Base-by-base conservation (phyloP, 805 yeast genomes). In the Kuraishia cidri region DNA sequence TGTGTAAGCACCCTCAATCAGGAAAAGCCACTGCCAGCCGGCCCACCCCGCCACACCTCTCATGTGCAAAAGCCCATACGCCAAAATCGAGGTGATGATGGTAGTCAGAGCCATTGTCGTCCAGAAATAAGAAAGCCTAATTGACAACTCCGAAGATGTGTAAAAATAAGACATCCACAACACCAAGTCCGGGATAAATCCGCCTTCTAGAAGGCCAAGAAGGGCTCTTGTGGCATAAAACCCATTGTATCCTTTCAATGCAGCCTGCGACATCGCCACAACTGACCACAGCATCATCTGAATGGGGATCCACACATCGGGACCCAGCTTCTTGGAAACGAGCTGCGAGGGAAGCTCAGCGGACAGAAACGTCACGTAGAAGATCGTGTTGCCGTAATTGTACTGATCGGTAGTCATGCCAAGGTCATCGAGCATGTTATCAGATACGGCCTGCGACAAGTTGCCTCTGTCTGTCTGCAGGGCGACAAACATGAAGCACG, bases 1-100 rank as follows among this genome's bases (percentile, higher is more conserved):
- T 1, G 86, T 76, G 26, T 75, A 42, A 5, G 65, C 33, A 5
- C 87, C 86, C 46, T 78, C 83, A 33, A 79, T 61, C 15, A 79
- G 45, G 41, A 79, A 79, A 13, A 79, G 55, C 75, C 79, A 79
- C 32, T 68, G 59, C 86, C 86, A 79, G 16, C 80, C 60, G 2
- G 50, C 48, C 26, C 40, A 34, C 3, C 49, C 52, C 47, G 31
- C 77, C n/a, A 22, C 26, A n/a, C 32, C 31, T 50, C 47, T 77
- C 76, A 32, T 67, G 66, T 43, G 84, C 55, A 50, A 75, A 82
- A 36, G 75, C 50, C 45, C 76, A 75, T 35, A 77, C 59, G 6
- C 74, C 73, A 27, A 70, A 19, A 74, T 48, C 15, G 74, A 44
- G 2, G 72, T 57, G 12, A 70, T 46, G 12, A 47, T 32, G 7